Evolutionary conservation across 23 red algal genomes (phyloP), one percentile per base, ranked within the genome.

Genomic region (Gracilaria gracilis): DNA sequence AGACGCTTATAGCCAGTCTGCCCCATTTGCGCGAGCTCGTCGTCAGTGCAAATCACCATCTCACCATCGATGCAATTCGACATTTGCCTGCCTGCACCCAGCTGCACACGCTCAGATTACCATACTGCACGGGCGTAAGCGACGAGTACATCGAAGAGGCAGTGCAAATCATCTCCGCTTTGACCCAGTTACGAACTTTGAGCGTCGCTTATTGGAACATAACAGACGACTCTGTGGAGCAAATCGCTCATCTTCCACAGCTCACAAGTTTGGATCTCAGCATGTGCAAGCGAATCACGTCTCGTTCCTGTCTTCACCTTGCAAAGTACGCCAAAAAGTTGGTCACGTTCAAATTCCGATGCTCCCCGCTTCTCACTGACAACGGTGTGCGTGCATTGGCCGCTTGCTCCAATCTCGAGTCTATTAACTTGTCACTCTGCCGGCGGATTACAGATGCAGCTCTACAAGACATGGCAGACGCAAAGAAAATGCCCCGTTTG

Each of bases 121-220:
- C 79, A 12, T 62, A 82, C 49, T 82, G 79, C 58, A 59, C 53
- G 31, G 58, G 58, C 36, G 19, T 82, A 0, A 46, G 53, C 58
- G 79, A 61, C 23, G 79, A 82, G 0, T 3, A 32, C 23, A 44
- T 23, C 40, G 72, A n/a, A 13, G 40, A 77, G 8, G 72, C n/a
- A 25, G 79, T 25, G 20, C 53, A n/a, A 39, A 29, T 82, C 23
- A 62, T 82, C 36, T 5, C 79, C 58, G 16, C 9, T 4, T 16
- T 82, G 1, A 20, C 79, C 19, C 33, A 37, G 2, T 36, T 82
- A 12, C 58, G 79, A 8, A 82, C 58, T 3, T 27, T 82, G 11
- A 44, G 53, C 17, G 53, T 82, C 54, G 79, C 79, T 0, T 82
- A 82, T 23, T 82, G 79, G 79, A 42, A 82, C 24, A 59, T 82